Evolutionary conservation across 768 basidiomycete species (phyloP), one percentile per base, ranked within the genome.

Genomic region (Mycena metata): DNA sequence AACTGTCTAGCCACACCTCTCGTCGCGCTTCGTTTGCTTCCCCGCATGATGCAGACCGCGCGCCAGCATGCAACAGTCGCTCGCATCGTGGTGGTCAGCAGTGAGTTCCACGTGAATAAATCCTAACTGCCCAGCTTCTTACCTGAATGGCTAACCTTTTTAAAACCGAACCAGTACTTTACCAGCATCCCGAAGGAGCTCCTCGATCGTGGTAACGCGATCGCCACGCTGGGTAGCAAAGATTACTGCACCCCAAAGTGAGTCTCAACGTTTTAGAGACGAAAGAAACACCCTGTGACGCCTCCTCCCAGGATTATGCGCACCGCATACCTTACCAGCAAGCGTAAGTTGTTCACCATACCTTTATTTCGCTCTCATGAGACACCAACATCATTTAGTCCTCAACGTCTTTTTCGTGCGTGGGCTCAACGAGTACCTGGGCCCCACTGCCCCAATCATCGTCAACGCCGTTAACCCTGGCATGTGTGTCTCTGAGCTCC

Each of bases 1-100:
- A 82, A 82, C 67, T 69, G 73, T 64, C 64, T 82, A 6, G 67
- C 75, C 21, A 77, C 78, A 15, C 72, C 74, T 1, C 71, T 79
- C 6, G 61, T 79, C 0, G 66, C 75, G 3, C 46, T 80, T 19
- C 68, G 76, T 21, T 72, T 82, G 1, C 69, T 80, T 3, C 81
- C 81, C 0, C 67, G 56, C n/a, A 69, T 81, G 46, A n/a, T 74
- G 16, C 66, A 69, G 19, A 71, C 79, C 0, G 71, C 76, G 0
- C 36, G 52, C 15, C 54, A 60, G 21, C 36, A 64, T 42, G 17
- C 39, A 9, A 51, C 67, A 10, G 52, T 54, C 9, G 50, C 73
- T 7, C 43, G 71, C 23, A 51, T 77, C 16, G 74, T 74, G 23
- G 70, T 80, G 33, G 73, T 79, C 16, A 23, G 73, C 2, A 79